Base-by-base conservation (phyloP, 2,329 filamentous ascomycete species). In the Alternaria hordeiaustralica region DNA sequence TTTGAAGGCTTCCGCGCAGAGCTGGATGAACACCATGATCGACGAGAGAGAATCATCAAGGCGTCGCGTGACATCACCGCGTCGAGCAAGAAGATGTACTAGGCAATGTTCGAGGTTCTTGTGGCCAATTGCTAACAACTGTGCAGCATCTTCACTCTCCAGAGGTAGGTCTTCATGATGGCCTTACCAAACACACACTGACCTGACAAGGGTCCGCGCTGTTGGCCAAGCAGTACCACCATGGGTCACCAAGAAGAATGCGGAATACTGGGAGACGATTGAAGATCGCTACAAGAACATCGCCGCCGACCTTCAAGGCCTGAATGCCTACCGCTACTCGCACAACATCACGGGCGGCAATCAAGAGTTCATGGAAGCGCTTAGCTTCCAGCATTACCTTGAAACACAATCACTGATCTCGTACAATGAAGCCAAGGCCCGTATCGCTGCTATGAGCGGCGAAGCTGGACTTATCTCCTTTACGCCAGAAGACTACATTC, bases 1-100 rank as follows among this genome's bases (percentile, higher is more conserved):
- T 99, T 99, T 78, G 91, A 93, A 79, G 83, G 80, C 8, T 97
- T 98, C 79, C 90, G 94, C 55, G 86, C 91, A 74, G 94, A 97
- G 81, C 85, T 99, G 26, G 96, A 99, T 76, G 89, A 96, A 81
- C 95, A 98, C 78, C 93, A 99, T 80, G 96, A 98, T 81, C 90
- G 96, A 15, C 88, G 94, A 60, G 94, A 97, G 82, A 88, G 91
- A 57, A 89, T 97, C 71, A 92, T 96, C 76, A 99, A 98, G 83
- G 91, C 90, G 3, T 96, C 93, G 9, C 86, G 95, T 66, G 96
- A 99, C 79, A 92, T 99, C 62, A 99, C 96, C 7, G 94, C 93
- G 0, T 85, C 94, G 58, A 97, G 93, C 81, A 99, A 99, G 85
- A 99, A 98, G 83, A 96, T 98, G 94, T 97, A 81, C 82, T 86